A percentile compares a stretch with the other conserved stretches of the same genome.
Conservation (phyloP, 768 basidiomycete species). For the Trametes punicea region DNA sequence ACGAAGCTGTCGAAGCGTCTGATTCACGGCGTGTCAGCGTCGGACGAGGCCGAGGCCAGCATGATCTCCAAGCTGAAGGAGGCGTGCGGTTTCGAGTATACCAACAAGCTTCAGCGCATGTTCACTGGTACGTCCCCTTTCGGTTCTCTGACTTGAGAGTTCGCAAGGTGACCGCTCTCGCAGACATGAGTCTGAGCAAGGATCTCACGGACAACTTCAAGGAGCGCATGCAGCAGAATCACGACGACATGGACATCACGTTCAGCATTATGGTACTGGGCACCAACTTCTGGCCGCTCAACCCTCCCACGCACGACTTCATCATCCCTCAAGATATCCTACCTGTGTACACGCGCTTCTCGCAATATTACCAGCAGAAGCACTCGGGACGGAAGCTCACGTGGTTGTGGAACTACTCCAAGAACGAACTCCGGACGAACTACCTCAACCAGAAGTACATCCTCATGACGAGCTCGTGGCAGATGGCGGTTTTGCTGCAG, state of each 20-base stretch:
- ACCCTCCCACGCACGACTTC: constrained; percentile 80
- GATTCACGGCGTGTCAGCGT: constrained; percentile 86
- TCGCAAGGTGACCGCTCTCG: background rate
- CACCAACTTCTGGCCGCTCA: constrained; percentile 94
- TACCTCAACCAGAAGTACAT: constrained; percentile 95
- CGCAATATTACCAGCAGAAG: constrained; percentile 89
- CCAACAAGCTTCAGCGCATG: constrained; percentile 94
- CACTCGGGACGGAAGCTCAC: constrained; percentile 94
- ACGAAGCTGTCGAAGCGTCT: constrained; percentile 92
- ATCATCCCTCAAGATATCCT: constrained; percentile 85
- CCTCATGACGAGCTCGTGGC: constrained; percentile 91
- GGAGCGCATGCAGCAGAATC: constrained; percentile 83
- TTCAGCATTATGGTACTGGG: constrained; percentile 93
- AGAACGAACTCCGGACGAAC: constrained; percentile 93
- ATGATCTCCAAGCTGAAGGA: constrained; percentile 99
- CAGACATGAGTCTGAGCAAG: constrained; percentile 94
- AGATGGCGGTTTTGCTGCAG: constrained; percentile 91
- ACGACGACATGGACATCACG: constrained; percentile 83
- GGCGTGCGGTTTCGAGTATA: constrained; percentile 95
- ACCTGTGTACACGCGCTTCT: constrained; percentile 87
- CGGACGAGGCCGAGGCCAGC: constrained; percentile 93
- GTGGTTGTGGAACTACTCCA: constrained; percentile 98
- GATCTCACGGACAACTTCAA: constrained; percentile 96
- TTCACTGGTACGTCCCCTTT: constrained; percentile 68
- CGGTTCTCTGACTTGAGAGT: background rate